These are phyloP conservation scores for Termitomyces sp. DNA, from an alignment of 768 basidiomycete genomes.

Conservation along the genomic window DNA sequence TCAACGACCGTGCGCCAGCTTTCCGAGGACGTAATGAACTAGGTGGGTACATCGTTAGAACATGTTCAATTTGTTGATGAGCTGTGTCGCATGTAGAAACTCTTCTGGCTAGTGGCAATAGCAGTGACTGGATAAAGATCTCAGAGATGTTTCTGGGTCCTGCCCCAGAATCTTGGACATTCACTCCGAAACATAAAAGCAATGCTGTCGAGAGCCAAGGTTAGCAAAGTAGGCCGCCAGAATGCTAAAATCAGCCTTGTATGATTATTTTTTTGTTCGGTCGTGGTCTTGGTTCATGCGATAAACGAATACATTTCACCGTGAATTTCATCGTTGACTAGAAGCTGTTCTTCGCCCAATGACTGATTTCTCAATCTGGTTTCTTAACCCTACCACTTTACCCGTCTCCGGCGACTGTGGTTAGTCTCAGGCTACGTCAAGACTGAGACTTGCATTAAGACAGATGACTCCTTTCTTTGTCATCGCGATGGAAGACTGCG, in stretches of 20 bases:
- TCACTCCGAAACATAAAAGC: slow-evolving; percentile 93
- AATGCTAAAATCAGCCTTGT: neutral
- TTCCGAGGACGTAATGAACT: slow-evolving; percentile 87
- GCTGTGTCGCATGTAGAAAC: slow-evolving; percentile 52
- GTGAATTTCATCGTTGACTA: neutral
- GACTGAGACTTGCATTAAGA: neutral
- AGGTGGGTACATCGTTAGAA: slow-evolving; percentile 39
- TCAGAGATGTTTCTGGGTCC: slow-evolving; percentile 95
- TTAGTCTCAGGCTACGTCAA: neutral
- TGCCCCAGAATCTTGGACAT: slow-evolving; percentile 76
- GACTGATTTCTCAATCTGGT: neutral
- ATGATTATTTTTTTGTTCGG: neutral
- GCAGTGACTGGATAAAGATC: slow-evolving; percentile 87
- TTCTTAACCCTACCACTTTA: neutral
- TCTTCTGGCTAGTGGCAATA: slow-evolving; percentile 71
- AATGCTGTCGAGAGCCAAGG: slow-evolving; percentile 68
- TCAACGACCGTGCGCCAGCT: slow-evolving; percentile 90
- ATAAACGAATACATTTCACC: neutral
- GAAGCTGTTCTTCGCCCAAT: neutral
- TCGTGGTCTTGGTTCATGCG: neutral
- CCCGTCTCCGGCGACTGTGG: neutral
- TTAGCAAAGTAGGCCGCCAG: slow-evolving; percentile 11
- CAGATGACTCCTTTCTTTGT: neutral
- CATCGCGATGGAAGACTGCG: neutral
- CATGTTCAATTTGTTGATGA: neutral